Conservation (phyloP, 495 filamentous ascomycete genomes). For the Hypoxylon crocopeplum region DNA sequence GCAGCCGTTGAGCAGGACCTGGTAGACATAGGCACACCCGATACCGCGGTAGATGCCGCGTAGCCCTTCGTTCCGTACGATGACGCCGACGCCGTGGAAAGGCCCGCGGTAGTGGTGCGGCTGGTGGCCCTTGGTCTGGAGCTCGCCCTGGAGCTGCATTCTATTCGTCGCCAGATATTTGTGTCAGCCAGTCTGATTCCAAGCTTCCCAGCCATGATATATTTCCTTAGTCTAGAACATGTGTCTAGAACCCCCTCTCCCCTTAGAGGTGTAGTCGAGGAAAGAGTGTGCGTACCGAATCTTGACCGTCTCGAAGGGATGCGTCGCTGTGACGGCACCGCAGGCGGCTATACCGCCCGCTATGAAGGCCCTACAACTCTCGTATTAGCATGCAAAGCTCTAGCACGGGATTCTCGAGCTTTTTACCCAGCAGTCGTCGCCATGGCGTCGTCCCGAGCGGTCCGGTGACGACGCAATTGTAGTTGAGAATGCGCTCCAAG, state of each 20-base stretch:
- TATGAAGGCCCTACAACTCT: constrained; percentile 69
- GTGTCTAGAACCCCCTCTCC: not conserved
- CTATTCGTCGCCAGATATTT: constrained; percentile 48
- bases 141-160: constrained; percentile 95
- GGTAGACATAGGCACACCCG: constrained; percentile 94
- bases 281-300: constrained; percentile 69
- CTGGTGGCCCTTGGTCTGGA: constrained; percentile 83
- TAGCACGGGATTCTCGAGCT: not conserved
- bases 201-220: not conserved
- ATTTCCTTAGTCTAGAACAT: not conserved
- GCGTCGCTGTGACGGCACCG: constrained; percentile 96
- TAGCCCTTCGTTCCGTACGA: constrained; percentile 88
- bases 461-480: constrained; percentile 22
- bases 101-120: constrained; percentile 91
- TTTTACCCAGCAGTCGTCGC: constrained; percentile 56
- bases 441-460: constrained; percentile 42
- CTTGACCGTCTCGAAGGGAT: constrained; percentile 99
- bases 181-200: constrained; percentile 23
- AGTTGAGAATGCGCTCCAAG: not conserved
- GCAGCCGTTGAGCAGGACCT: constrained; percentile 95
- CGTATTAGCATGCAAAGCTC: constrained; percentile 16
- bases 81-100: constrained; percentile 88
- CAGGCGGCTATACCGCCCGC: constrained; percentile 96
- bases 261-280: not conserved
- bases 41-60: constrained; percentile 88